Conservation (phyloP, 306 rosid genomes). For the Casuarina glauca region DNA sequence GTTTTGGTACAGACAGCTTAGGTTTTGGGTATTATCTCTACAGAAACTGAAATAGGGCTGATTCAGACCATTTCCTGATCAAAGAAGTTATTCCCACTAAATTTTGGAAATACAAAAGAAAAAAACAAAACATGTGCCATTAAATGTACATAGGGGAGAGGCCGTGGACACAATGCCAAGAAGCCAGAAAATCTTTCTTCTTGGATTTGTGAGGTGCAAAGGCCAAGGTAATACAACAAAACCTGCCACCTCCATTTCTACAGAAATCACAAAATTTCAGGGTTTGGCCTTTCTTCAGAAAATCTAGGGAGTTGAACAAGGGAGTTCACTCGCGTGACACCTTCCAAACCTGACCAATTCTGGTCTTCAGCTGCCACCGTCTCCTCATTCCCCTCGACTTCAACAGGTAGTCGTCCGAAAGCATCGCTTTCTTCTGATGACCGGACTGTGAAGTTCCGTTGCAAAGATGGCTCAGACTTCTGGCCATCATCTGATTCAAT, state of each 20-base stretch:
- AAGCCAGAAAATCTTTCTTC: slow-evolving; percentile 32
- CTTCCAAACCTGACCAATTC: slow-evolving; percentile 96
- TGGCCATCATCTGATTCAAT: slow-evolving; percentile 83
- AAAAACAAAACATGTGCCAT: slow-evolving; percentile 19
- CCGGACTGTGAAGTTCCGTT: slow-evolving; percentile 76
- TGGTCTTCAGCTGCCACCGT: slow-evolving; percentile 71
- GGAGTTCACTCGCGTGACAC: slow-evolving; percentile 96
- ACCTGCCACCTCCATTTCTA: slow-evolving; percentile 24
- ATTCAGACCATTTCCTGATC: not conserved
- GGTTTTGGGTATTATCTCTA: not conserved
- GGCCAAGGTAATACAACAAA: slow-evolving; percentile 33
- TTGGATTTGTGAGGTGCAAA: slow-evolving; percentile 32
- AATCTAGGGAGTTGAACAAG: slow-evolving; percentile 97
- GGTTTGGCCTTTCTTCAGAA: slow-evolving; percentile 66
- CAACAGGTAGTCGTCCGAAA: slow-evolving; percentile 40
- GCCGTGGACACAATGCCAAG: slow-evolving; percentile 22
- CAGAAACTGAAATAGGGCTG: not conserved
- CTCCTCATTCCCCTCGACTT: slow-evolving; percentile 46
- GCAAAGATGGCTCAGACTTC: slow-evolving; percentile 78
- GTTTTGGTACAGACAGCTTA: not conserved
- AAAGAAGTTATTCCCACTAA: slow-evolving; percentile 1
- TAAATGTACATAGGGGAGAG: slow-evolving; percentile 1
- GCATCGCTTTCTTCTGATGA: slow-evolving; percentile 73
- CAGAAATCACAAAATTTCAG: slow-evolving; percentile 42
- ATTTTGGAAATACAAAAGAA: slow-evolving; percentile 26